Conservation (phyloP, 257 asterid species). For the Fraxinus excelsior region DNA sequence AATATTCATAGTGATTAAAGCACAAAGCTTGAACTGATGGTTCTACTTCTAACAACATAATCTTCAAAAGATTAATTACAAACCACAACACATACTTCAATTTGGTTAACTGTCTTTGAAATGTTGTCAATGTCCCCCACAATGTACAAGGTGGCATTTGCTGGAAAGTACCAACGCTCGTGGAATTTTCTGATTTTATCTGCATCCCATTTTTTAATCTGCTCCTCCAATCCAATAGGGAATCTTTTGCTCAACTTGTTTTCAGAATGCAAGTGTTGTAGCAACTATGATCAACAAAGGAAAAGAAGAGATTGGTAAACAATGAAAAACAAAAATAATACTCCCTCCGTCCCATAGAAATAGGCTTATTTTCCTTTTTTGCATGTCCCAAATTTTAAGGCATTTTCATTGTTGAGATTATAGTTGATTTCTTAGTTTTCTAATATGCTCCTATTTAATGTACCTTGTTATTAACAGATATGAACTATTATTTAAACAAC, state of each 20-base stretch:
- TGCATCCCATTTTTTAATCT: slow-evolving; percentile 98
- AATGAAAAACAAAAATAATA: slow-evolving; percentile 11
- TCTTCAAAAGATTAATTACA: slow-evolving; percentile 15
- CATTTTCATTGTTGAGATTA: too few species aligned
- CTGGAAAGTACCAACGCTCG: slow-evolving; percentile 99
- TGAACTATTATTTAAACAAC: too few species aligned
- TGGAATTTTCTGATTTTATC: slow-evolving; percentile 95
- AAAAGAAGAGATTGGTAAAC: slow-evolving; percentile 27
- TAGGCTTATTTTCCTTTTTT: too few species aligned
- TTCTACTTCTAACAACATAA: slow-evolving; percentile 15
- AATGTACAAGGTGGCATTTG: slow-evolving; percentile 93
- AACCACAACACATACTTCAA: slow-evolving; percentile 64
- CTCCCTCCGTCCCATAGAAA: too few species aligned
- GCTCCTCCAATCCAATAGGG: slow-evolving; percentile 97
- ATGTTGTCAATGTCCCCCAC: slow-evolving; percentile 95
- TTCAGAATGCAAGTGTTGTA: slow-evolving; percentile 96
- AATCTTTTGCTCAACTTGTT: slow-evolving; percentile 96
- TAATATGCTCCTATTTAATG: too few species aligned
- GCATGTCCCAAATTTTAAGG: too few species aligned
- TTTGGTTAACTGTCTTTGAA: slow-evolving; percentile 70
- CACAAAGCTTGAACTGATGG: slow-evolving; percentile 22
- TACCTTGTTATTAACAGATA: too few species aligned
- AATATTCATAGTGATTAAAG: slow-evolving; percentile 10
- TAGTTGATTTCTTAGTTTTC: too few species aligned
- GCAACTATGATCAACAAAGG: slow-evolving; percentile 55